Percentiles rank a stretch among this genome's conserved stretches.
Conservation (phyloP, 495 filamentous ascomycete species). For the Hypoxylon fragiforme region DNA sequence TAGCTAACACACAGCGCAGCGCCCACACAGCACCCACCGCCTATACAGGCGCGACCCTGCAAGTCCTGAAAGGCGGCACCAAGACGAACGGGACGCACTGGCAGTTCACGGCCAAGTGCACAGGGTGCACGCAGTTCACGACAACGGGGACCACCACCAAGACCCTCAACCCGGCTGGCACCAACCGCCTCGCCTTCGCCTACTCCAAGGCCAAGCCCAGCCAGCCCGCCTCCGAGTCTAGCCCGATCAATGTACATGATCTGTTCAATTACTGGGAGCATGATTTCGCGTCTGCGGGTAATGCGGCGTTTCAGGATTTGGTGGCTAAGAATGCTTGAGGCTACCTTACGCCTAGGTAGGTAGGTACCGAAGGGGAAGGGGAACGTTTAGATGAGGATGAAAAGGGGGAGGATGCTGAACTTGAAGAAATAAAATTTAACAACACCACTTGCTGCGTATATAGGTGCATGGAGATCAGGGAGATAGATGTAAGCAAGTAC, state of each 20-base stretch:
- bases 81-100: slow-evolving; percentile 49
- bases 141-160: slow-evolving; percentile 30
- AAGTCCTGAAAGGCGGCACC: slow-evolving; percentile 41
- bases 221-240: slow-evolving; percentile 38
- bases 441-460: too few relatives aligned
- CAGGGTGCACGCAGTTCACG: slow-evolving; percentile 46
- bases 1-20: slow-evolving; percentile 23
- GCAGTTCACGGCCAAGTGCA: slow-evolving; percentile 49
- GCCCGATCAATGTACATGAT: slow-evolving; percentile 43
- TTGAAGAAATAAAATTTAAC: too few relatives aligned
- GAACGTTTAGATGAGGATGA: too few relatives aligned
- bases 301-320: slow-evolving; percentile 41
- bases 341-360: too few relatives aligned
- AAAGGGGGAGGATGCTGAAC: too few relatives aligned
- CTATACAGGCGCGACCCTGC: slow-evolving; percentile 38
- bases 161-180: slow-evolving; percentile 40
- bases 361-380: too few relatives aligned
- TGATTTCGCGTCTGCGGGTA: slow-evolving; percentile 44
- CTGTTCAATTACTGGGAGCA: slow-evolving; percentile 49
- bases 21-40: slow-evolving; percentile 36
- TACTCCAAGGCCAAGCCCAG: slow-evolving; percentile 40
- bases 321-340: slow-evolving; percentile 43
- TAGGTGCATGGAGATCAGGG: neutral
- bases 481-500: slow-evolving; percentile 3
- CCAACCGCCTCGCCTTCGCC: slow-evolving; percentile 50